phyloP scores from a whole-genome alignment of 2,329 filamentous ascomycete genomes.

The Penicillium oxalicum region DNA sequence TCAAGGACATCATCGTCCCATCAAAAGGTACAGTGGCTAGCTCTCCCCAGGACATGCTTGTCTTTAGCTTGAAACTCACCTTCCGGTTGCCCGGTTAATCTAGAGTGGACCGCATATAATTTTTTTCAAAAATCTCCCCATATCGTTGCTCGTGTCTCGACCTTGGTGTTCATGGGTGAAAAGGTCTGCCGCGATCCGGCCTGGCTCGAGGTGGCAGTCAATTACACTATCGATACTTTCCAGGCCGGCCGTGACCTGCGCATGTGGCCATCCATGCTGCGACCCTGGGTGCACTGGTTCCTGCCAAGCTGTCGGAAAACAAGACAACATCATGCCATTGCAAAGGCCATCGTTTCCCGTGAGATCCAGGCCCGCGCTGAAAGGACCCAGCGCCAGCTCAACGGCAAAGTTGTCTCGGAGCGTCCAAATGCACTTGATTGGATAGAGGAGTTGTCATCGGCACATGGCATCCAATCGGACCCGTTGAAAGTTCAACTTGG shows the following conservation, averaged over 20 bases:
- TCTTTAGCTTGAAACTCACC: not conserved
- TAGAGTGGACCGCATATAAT: constrained; percentile 51
- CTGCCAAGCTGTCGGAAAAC: constrained; percentile 38
- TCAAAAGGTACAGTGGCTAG: constrained; percentile 19
- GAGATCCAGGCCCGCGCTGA: constrained; percentile 22
- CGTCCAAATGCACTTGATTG: constrained; percentile 27
- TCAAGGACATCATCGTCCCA: constrained; percentile 21
- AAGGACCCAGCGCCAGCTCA: constrained; percentile 18
- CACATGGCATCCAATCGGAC: constrained; percentile 10
- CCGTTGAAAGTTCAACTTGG: constrained; percentile 19
- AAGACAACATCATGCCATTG: constrained; percentile 35
- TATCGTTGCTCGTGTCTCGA: constrained; percentile 50
- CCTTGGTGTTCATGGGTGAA: constrained; percentile 27
- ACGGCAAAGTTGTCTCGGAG: constrained; percentile 10
- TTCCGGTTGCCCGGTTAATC: not conserved
- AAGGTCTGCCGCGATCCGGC: constrained; percentile 18
- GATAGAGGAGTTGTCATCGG: constrained; percentile 17
- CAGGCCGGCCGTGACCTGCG: constrained; percentile 36
- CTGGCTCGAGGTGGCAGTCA: constrained; percentile 24
- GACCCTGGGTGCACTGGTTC: constrained; percentile 42
- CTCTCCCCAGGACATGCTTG: too few relatives aligned
- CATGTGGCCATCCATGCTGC: constrained; percentile 36
- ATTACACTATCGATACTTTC: constrained; percentile 22
- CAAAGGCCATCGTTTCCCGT: constrained; percentile 29
- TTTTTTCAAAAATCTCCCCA: constrained; percentile 50